phyloP scores from a whole-genome alignment of 495 filamentous ascomycete species.

The Corynascus novoguineensis region DNA sequence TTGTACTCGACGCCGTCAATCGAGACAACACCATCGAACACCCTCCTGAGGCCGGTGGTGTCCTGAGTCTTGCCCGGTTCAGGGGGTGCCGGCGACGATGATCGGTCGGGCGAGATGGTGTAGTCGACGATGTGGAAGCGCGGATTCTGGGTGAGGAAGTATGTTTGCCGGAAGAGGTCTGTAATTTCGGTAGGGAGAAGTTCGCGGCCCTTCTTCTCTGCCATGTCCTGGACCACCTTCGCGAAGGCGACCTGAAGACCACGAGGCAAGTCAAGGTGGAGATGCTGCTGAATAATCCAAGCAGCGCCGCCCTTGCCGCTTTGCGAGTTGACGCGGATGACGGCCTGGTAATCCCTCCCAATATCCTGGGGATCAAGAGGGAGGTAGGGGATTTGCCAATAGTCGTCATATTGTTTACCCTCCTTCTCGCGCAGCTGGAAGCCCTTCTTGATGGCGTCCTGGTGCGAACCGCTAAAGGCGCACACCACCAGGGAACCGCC shows the following conservation, averaged over 20 bases:
- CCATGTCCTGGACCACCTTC: constrained; percentile 73
- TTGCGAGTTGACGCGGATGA: constrained; percentile 97
- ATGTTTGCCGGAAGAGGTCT: constrained; percentile 77
- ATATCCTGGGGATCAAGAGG: constrained; percentile 92
- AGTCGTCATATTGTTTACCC: constrained; percentile 53
- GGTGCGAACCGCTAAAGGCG: constrained; percentile 86
- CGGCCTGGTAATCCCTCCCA: constrained; percentile 90
- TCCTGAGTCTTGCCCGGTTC: constrained; percentile 63
- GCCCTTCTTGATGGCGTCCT: constrained; percentile 98
- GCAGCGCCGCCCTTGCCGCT: constrained; percentile 92
- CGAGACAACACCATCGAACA: constrained; percentile 81
- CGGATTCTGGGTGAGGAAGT: constrained; percentile 74
- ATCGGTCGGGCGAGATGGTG: constrained; percentile 80
- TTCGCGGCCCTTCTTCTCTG: constrained; percentile 73
- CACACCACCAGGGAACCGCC: constrained; percentile 84
- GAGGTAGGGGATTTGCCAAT: constrained; percentile 77
- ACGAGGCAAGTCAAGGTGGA: constrained; percentile 90
- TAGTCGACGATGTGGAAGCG: constrained; percentile 89
- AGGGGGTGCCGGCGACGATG: constrained; percentile 65
- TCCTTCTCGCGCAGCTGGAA: constrained; percentile 65
- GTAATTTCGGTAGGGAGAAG: constrained; percentile 78
- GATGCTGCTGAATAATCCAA: constrained; percentile 82
- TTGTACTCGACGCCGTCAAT: constrained; percentile 76
- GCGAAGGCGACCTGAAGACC: constrained; percentile 89
- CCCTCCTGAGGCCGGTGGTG: constrained; percentile 70